Evolutionary conservation across 2,329 filamentous ascomycete species (phyloP).

Genomic region (Cyphellophora attinorum): DNA sequence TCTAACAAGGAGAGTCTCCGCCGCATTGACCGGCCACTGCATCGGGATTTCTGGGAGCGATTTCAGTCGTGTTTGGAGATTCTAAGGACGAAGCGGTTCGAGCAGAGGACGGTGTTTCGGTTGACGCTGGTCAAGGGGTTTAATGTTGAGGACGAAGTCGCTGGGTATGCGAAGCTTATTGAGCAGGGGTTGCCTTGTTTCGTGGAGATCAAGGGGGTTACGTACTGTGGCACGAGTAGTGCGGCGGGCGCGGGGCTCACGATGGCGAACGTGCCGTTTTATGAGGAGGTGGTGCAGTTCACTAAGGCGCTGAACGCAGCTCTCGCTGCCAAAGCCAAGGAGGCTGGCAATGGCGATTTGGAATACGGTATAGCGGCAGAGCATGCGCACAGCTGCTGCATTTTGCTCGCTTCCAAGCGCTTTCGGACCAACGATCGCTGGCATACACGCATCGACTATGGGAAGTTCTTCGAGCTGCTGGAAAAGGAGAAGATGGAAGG

Average conservation of each 20-base stretch:
- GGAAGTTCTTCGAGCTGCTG: conserved; percentile 74
- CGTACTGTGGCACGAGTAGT: conserved; percentile 86
- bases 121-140: conserved; percentile 95
- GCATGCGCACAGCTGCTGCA: conserved; percentile 90
- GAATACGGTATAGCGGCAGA: conserved; percentile 85
- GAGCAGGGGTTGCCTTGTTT: conserved; percentile 82
- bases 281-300: conserved; percentile 79
- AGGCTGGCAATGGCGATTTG: no score
- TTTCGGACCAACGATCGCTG: conserved; percentile 71
- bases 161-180: conserved; percentile 82
- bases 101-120: conserved; percentile 87
- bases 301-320: conserved; percentile 64
- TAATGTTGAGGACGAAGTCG: conserved; percentile 88
- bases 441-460: conserved; percentile 88
- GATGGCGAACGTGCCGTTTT: conserved; percentile 98
- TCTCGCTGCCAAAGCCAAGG: conserved; percentile 59
- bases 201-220: conserved; percentile 92
- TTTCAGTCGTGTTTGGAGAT: conserved; percentile 89
- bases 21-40: conserved; percentile 81
- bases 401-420: conserved; percentile 71
- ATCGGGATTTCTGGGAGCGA: conserved; percentile 95
- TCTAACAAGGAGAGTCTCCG: conserved; percentile 80
- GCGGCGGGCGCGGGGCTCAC: conserved; percentile 75
- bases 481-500: no score
- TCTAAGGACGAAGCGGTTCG: conserved; percentile 68